phyloP scores from a whole-genome alignment of 2,329 filamentous ascomycete genomes.

The Penicillium paneum region DNA sequence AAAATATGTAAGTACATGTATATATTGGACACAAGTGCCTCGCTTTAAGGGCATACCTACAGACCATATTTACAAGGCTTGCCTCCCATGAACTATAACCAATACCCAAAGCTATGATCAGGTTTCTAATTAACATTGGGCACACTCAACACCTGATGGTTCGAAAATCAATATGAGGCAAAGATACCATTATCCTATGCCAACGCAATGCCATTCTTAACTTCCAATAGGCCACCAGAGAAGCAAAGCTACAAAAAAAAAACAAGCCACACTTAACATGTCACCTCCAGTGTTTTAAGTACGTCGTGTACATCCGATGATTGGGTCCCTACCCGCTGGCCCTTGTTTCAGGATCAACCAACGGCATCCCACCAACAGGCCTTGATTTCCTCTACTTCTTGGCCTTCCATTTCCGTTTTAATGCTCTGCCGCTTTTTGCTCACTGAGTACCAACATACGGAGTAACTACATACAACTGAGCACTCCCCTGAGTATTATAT shows the following conservation, averaged over 20 bases:
- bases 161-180: conserved; percentile 1
- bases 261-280: not conserved
- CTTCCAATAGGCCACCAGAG: not conserved
- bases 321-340: conserved; percentile 17
- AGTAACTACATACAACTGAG: too few relatives aligned
- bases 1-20: not conserved
- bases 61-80: not conserved
- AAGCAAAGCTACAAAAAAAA: not conserved
- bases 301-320: conserved; percentile 6
- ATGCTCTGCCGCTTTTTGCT: too few relatives aligned
- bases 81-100: not conserved
- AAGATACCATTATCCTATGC: not conserved
- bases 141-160: not conserved
- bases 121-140: not conserved
- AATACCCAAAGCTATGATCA: not conserved
- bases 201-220: not conserved
- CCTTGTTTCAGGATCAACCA: conserved; percentile 19
- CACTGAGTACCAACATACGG: too few relatives aligned
- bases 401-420: too few relatives aligned
- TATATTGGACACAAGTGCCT: not conserved
- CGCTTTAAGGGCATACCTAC: not conserved
- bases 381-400: not conserved
- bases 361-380: not conserved
- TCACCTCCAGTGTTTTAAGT: conserved; percentile 16
- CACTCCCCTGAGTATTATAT: too few relatives aligned